Conservation (phyloP, 345 rosid species). For the Combretum micranthum region DNA sequence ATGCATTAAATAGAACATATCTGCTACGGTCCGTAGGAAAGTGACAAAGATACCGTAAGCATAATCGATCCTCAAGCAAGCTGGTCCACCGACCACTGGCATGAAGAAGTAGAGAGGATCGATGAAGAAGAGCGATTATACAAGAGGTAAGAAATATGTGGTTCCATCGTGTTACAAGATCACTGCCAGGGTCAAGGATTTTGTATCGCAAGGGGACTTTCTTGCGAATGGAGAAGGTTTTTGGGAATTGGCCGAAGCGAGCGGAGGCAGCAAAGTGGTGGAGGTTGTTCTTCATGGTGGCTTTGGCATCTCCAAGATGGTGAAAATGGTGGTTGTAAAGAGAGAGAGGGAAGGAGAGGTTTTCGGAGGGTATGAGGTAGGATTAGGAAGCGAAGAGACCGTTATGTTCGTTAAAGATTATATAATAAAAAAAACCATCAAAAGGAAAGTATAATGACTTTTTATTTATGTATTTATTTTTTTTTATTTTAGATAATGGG, state of each 20-base stretch:
- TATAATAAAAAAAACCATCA: background rate
- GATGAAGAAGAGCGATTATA: slow-evolving; percentile 62
- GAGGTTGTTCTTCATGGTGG: slow-evolving; percentile 32
- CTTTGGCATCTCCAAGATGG: background rate
- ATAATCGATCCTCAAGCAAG: slow-evolving; percentile 46
- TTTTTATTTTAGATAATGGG: no score
- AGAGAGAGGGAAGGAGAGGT: background rate
- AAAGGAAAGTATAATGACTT: no score
- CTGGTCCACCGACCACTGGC: slow-evolving; percentile 41
- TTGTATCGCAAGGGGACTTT: slow-evolving; percentile 46
- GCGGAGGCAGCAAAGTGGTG: slow-evolving; percentile 28
- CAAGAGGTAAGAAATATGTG: slow-evolving; percentile 59
- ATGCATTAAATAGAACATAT: slow-evolving; percentile 56
- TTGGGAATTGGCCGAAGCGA: slow-evolving; percentile 32
- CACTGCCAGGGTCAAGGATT: slow-evolving; percentile 63
- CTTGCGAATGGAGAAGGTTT: slow-evolving; percentile 38
- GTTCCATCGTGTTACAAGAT: slow-evolving; percentile 54
- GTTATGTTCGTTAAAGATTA: slow-evolving; percentile 2
- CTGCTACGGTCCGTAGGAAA: slow-evolving; percentile 56
- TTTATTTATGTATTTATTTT: no score
- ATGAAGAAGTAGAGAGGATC: slow-evolving; percentile 87
- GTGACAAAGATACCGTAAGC: slow-evolving; percentile 50
- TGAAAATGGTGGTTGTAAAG: background rate
- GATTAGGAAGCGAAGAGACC: slow-evolving; percentile 6
- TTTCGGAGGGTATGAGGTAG: background rate